These are phyloP conservation scores for Fusarium buxicola DNA, from an alignment of 2,329 filamentous ascomycete species.

Conservation along the genomic window DNA sequence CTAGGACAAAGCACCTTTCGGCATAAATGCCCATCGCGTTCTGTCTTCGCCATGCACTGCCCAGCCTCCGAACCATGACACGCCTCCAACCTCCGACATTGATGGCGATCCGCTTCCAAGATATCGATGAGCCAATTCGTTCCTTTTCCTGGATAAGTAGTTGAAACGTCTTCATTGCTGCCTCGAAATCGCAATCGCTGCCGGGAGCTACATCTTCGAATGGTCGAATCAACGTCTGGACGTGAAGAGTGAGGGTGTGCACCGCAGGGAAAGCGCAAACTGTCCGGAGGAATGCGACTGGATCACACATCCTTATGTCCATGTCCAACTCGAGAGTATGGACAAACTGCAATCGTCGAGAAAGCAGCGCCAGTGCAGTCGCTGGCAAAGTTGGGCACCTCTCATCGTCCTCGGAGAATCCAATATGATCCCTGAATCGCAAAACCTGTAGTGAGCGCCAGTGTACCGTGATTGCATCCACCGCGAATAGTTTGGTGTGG, in stretches of 20 bases:
- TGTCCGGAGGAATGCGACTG: constrained; percentile 52
- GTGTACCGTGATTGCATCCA: constrained; percentile 56
- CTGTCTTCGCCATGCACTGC: constrained; percentile 54
- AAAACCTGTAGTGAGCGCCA: constrained; percentile 52
- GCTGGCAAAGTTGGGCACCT: constrained; percentile 56
- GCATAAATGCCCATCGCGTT: constrained; percentile 59
- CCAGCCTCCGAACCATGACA: constrained; percentile 57
- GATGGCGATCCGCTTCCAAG: constrained; percentile 57
- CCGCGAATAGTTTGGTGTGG: constrained; percentile 54
- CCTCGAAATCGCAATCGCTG: constrained; percentile 54
- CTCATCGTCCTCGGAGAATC: constrained; percentile 57
- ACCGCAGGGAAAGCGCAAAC: constrained; percentile 55
- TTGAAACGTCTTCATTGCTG: constrained; percentile 50
- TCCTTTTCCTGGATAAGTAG: constrained; percentile 49
- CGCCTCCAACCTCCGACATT: constrained; percentile 62
- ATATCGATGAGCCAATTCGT: constrained; percentile 18
- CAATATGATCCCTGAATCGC: constrained; percentile 58
- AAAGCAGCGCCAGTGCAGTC: constrained; percentile 51
- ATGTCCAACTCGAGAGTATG: constrained; percentile 61
- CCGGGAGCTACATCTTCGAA: constrained; percentile 44
- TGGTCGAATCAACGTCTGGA: constrained; percentile 56
- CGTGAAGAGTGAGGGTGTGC: constrained; percentile 56
- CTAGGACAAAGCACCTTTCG: constrained; percentile 60
- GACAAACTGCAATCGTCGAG: constrained; percentile 48
- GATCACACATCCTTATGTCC: constrained; percentile 54